These are phyloP conservation scores for Picochlorum sp. DNA, from an alignment of 139 green algal species.

Conservation along the genomic window DNA sequence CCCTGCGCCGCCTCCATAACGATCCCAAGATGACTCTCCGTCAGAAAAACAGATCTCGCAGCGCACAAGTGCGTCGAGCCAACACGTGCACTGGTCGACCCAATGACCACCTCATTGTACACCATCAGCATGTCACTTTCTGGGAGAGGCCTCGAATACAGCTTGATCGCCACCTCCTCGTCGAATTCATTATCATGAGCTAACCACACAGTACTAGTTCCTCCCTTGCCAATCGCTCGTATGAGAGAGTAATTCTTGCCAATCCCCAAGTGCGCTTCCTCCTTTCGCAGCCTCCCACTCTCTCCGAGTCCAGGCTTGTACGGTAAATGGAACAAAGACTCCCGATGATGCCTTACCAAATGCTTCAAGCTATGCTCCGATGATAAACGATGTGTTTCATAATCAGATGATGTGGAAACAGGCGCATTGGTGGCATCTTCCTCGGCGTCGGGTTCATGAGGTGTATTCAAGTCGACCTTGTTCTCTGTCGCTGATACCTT, in stretches of 20 bases:
- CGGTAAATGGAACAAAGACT: slow-evolving; percentile 9
- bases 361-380: slow-evolving; percentile 6
- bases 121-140: background rate
- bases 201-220: slow-evolving; percentile 14
- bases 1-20: slow-evolving; percentile 69
- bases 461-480: background rate
- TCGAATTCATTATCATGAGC: background rate
- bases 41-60: slow-evolving; percentile 54
- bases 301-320: background rate
- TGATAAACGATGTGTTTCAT: background rate
- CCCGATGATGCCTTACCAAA: slow-evolving; percentile 19
- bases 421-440: too few species aligned
- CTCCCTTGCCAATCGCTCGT: slow-evolving; percentile 14
- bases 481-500: too few species aligned
- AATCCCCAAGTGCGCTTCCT: slow-evolving; percentile 16
- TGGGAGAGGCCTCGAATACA: slow-evolving; percentile 19
- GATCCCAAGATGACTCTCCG: slow-evolving; percentile 53
- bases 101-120: slow-evolving; percentile 44
- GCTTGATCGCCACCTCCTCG: slow-evolving; percentile 16
- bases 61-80: background rate
- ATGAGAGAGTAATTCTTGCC: slow-evolving; percentile 1
- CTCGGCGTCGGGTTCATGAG: background rate
- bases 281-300: background rate
- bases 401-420: background rate
- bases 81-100: slow-evolving; percentile 27